Evolutionary conservation across 768 basidiomycete genomes (phyloP).

Genomic region (Clathrus columnatus): DNA sequence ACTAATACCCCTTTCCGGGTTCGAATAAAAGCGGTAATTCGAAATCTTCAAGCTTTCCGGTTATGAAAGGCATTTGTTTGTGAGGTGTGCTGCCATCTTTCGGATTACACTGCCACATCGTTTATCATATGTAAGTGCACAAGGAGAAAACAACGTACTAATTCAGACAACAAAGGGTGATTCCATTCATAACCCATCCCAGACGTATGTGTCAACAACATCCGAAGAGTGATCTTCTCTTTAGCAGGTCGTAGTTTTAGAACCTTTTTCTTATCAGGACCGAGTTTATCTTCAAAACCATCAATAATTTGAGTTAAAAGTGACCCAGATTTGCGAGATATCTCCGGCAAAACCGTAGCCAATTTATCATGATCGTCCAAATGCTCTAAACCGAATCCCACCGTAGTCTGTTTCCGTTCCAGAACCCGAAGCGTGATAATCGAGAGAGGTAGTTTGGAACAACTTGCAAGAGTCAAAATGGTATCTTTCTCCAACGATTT

Average conservation of each 20-base stretch:
- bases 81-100: neutral
- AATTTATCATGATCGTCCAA: neutral
- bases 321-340: neutral
- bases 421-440: neutral
- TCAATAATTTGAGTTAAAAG: neutral
- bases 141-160: neutral
- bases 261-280: neutral
- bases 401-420: neutral
- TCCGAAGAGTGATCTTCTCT: neutral
- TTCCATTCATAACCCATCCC: neutral
- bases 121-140: neutral
- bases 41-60: neutral
- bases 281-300: neutral
- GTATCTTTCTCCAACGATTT: neutral
- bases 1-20: neutral
- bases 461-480: neutral
- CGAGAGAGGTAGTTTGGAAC: neutral
- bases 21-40: neutral
- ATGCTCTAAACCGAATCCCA: neutral
- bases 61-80: neutral
- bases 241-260: neutral
- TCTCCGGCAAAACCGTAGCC: neutral
- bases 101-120: neutral
- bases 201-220: slow-evolving; percentile 2
- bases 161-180: neutral